Conservation (phyloP, 495 filamentous ascomycete species). For the Penicillium antarcticum region DNA sequence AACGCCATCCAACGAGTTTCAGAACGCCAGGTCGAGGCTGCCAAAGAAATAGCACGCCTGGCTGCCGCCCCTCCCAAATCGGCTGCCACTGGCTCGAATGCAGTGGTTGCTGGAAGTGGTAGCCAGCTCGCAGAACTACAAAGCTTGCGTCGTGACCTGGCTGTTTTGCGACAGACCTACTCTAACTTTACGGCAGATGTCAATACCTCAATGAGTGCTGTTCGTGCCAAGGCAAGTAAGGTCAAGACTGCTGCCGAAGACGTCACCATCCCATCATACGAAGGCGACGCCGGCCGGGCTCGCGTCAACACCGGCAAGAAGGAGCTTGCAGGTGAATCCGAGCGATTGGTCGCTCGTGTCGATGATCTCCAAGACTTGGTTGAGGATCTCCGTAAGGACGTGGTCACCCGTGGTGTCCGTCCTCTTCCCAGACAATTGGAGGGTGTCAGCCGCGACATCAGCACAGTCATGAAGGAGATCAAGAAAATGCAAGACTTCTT, state of each 20-base stretch:
- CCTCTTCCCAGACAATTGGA: slow-evolving; percentile 91
- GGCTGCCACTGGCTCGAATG: slow-evolving; percentile 21
- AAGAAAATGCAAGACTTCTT: slow-evolving; percentile 95
- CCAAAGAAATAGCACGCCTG: slow-evolving; percentile 85
- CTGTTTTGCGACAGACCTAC: slow-evolving; percentile 90
- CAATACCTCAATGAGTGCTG: slow-evolving; percentile 76
- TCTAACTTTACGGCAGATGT: slow-evolving; percentile 86
- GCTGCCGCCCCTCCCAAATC: slow-evolving; percentile 59
- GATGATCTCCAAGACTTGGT: slow-evolving; percentile 95
- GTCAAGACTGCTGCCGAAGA: slow-evolving; percentile 75
- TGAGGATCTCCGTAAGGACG: slow-evolving; percentile 96
- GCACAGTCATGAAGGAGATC: slow-evolving; percentile 74
- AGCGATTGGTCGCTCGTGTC: slow-evolving; percentile 82
- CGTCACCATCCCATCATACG: slow-evolving; percentile 58
- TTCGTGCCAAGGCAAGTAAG: slow-evolving; percentile 73
- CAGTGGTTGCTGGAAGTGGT: slow-evolving; percentile 31
- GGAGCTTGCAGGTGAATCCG: slow-evolving; percentile 74
- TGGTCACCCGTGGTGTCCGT: slow-evolving; percentile 87
- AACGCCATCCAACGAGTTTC: slow-evolving; percentile 80
- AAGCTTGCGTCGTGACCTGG: slow-evolving; percentile 82
- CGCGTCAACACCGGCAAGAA: slow-evolving; percentile 88
- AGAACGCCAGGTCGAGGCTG: slow-evolving; percentile 84
- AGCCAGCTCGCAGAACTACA: slow-evolving; percentile 73
- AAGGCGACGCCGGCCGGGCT: slow-evolving; percentile 69
- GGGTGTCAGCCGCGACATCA: slow-evolving; percentile 80